A percentile compares a stretch with the other conserved stretches of the same genome.
Evolutionary conservation across 495 filamentous ascomycete species (phyloP).

Genomic region (Hypoxylon crocopeplum): DNA sequence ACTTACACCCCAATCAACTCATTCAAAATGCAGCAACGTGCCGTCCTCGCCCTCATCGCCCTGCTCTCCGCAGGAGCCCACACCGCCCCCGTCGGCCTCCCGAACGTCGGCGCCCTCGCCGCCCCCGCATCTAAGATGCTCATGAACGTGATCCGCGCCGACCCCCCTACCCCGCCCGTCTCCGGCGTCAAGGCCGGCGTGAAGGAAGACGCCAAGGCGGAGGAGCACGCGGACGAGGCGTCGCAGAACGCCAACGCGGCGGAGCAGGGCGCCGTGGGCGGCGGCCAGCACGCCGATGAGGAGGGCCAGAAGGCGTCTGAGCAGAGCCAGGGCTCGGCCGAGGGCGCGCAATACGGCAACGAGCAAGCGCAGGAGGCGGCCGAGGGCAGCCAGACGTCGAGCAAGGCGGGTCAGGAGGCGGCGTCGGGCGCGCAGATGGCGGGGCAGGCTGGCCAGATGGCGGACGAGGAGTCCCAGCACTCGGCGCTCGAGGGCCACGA

Average conservation of each 20-base stretch:
- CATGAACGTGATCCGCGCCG: constrained; percentile 1
- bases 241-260: background rate
- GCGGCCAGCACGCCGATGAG: constrained; percentile 6
- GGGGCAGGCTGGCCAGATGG: background rate
- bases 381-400: background rate
- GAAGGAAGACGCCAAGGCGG: background rate
- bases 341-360: too few species aligned
- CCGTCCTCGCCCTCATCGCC: constrained; percentile 23
- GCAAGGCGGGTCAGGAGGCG: background rate
- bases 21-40: constrained; percentile 37
- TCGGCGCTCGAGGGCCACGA: constrained; percentile 7
- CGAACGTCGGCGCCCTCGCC: background rate
- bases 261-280: background rate
- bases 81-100: constrained; percentile 7
- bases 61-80: constrained; percentile 25
- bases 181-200: too few species aligned
- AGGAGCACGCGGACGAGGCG: background rate
- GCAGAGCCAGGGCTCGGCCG: background rate
- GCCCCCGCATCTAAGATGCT: too few species aligned
- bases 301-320: constrained; percentile 4
- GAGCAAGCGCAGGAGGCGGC: too few species aligned
- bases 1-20: too few species aligned
- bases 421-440: background rate
- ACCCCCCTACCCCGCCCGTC: background rate
- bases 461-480: constrained; percentile 1